phyloP scores from a whole-genome alignment of 176 grass and related monocot genomes.

The Hordeum vulgare region MorexV3_pseudomolecules_assembly NC_058521.1:239528828-239529327 shows the following conservation, averaged over 20 bases:
- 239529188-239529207: no score
- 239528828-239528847: no score
- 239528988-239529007: conserved; percentile 73
- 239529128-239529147: no score
- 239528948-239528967: no score
- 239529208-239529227: background rate
- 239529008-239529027: conserved; percentile 84
- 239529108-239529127: no score
- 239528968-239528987: conserved; percentile 54
- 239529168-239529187: background rate
- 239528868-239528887: no score
- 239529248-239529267: conserved; percentile 15
- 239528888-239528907: no score
- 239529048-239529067: conserved; percentile 92
- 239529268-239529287: conserved; percentile 57
- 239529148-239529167: no score
- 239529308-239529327: conserved; percentile 77
- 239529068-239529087: conserved; percentile 83
- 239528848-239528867: no score
- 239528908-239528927: no score
- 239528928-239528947: no score
- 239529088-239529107: conserved; percentile 51
- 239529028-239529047: conserved; percentile 79
- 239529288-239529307: conserved; percentile 57
- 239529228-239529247: background rate